Evolutionary conservation across 192 early-diverging fungal genomes (phyloP).

Genomic region (Pilaira anomala): DNA sequence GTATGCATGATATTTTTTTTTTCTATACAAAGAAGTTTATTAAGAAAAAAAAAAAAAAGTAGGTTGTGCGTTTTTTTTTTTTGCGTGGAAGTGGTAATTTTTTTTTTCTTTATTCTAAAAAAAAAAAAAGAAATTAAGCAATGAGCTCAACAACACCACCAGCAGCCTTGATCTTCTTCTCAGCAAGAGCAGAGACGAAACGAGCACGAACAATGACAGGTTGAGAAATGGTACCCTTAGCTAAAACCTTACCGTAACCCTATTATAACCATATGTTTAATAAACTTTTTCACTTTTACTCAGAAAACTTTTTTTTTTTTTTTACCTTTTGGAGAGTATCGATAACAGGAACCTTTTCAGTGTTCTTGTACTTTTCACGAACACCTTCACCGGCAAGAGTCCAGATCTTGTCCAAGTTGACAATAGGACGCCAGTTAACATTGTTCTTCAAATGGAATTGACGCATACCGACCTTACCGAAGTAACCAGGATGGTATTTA

Average conservation of each 20-base stretch:
- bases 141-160: constrained; percentile 80
- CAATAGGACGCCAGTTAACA: constrained; percentile 76
- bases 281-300: neutral
- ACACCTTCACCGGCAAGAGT: constrained; percentile 85
- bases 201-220: constrained; percentile 97
- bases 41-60: no score
- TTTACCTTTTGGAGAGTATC: constrained; percentile 65
- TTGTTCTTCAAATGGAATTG: constrained; percentile 96
- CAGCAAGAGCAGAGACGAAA: constrained; percentile 86
- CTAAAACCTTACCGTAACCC: constrained; percentile 96
- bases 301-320: neutral
- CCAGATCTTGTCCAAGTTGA: constrained; percentile 97
- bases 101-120: no score
- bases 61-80: neutral
- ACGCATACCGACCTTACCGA: constrained; percentile 99
- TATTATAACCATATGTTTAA: constrained; percentile 4
- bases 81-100: neutral
- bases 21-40: neutral
- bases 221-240: constrained; percentile 87
- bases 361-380: constrained; percentile 78
- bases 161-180: constrained; percentile 98
- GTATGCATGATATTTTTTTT: neutral
- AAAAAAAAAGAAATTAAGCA: constrained; percentile 41
- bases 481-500: constrained; percentile 99
- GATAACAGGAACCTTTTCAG: constrained; percentile 91